These are phyloP conservation scores for Apiospora pterosperma DNA, from an alignment of 2,329 filamentous ascomycete genomes.

Conservation along the genomic window DNA sequence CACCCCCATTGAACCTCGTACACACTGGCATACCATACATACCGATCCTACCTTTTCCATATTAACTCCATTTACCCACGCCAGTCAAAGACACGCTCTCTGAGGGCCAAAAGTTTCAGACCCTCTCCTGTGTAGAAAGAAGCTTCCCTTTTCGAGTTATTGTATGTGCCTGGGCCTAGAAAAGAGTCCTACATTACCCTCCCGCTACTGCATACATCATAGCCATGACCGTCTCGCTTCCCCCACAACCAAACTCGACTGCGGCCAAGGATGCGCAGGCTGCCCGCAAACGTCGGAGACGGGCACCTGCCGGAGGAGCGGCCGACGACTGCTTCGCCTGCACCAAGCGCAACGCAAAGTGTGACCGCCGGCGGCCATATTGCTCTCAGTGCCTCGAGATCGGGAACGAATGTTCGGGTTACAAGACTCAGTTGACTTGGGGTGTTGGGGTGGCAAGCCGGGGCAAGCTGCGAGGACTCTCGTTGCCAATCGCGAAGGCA, in stretches of 20 bases:
- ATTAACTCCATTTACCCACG: slow-evolving; percentile 41
- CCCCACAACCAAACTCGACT: slow-evolving; percentile 40
- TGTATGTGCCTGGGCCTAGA: slow-evolving; percentile 7
- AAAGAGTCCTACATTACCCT: background rate
- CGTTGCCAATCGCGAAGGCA: slow-evolving; percentile 65
- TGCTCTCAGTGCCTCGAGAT: slow-evolving; percentile 92
- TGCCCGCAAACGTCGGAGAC: slow-evolving; percentile 73
- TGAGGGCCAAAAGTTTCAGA: slow-evolving; percentile 25
- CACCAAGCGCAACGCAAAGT: slow-evolving; percentile 77
- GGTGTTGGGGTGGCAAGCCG: slow-evolving; percentile 92
- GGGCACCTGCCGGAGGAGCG: slow-evolving; percentile 83
- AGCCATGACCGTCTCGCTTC: slow-evolving; percentile 48
- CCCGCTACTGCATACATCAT: slow-evolving; percentile 17
- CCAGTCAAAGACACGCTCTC: slow-evolving; percentile 33
- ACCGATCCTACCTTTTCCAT: slow-evolving; percentile 29
- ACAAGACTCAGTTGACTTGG: slow-evolving; percentile 97
- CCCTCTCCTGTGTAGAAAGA: slow-evolving; percentile 21
- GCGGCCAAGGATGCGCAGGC: slow-evolving; percentile 49
- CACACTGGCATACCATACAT: slow-evolving; percentile 28
- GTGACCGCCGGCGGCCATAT: slow-evolving; percentile 88
- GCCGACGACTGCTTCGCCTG: slow-evolving; percentile 95
- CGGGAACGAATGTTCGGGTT: slow-evolving; percentile 90
- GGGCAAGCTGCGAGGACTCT: slow-evolving; percentile 88
- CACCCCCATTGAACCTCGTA: slow-evolving; percentile 31
- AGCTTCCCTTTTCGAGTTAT: slow-evolving; percentile 12